A percentile compares a stretch with the other conserved stretches of the same genome.
These are phyloP conservation scores for Coniochaeta pulveracea DNA, from an alignment of 2,329 filamentous ascomycete species.

Conservation along the genomic window DNA sequence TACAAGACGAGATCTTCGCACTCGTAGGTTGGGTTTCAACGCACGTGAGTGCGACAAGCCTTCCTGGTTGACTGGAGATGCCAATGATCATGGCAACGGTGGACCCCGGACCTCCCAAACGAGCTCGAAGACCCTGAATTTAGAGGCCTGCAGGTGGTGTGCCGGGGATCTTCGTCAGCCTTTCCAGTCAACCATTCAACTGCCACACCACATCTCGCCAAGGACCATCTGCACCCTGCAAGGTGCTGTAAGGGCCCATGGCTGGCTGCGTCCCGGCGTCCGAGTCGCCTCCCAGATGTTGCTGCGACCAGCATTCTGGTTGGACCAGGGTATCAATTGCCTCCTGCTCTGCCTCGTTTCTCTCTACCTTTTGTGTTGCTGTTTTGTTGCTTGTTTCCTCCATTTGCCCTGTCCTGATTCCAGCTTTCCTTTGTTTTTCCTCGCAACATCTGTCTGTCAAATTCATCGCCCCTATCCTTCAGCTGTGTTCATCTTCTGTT, in stretches of 20 bases:
- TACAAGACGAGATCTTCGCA: neutral
- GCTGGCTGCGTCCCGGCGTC: neutral
- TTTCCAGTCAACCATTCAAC: neutral
- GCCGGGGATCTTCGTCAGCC: neutral
- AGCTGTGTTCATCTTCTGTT: neutral
- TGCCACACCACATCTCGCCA: neutral
- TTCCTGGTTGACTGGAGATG: no score
- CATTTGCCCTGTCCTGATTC: neutral
- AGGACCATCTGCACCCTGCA: conserved; percentile 3
- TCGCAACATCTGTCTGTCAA: neutral
- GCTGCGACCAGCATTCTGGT: neutral
- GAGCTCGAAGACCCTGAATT: neutral
- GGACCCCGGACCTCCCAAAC: neutral
- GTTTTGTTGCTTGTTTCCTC: conserved; percentile 4
- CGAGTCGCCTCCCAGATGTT: neutral
- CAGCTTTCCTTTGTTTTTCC: neutral
- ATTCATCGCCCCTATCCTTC: neutral
- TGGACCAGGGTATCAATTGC: conserved; percentile 1
- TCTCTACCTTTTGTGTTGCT: conserved; percentile 1
- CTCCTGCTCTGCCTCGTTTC: conserved; percentile 1
- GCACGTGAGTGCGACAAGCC: neutral
- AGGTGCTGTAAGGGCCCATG: neutral
- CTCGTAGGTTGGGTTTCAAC: neutral
- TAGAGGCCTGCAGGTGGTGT: neutral
- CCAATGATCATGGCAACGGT: no score